A percentile compares a stretch with the other conserved stretches of the same genome.
Evolutionary conservation across 2,329 filamentous ascomycete genomes (phyloP).

Genomic region (Trichoderma atrobrunneum): DNA sequence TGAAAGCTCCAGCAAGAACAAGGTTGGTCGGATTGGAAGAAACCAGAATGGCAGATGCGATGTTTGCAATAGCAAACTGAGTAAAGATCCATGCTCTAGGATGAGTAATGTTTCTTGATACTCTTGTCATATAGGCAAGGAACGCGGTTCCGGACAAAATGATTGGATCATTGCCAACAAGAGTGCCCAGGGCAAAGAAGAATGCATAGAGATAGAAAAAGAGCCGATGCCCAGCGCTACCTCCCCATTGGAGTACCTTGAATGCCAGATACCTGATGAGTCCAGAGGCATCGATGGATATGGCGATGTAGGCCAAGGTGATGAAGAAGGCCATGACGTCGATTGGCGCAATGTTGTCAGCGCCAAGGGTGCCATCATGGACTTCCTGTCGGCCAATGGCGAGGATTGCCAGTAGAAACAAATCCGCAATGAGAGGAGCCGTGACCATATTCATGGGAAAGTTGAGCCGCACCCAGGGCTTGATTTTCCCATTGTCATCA

Average conservation of each 20-base stretch:
- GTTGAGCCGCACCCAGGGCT: conserved; percentile 47
- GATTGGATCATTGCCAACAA: conserved; percentile 73
- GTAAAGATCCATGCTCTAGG: conserved; percentile 71
- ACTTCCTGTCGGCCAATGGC: conserved; percentile 68
- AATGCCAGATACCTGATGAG: conserved; percentile 69
- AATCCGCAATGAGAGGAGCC: conserved; percentile 65
- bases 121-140: conserved; percentile 72
- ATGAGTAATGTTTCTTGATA: conserved; percentile 68
- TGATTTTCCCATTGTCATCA: conserved; percentile 30
- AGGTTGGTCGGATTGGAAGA: conserved; percentile 77
- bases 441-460: conserved; percentile 71
- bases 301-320: conserved; percentile 71
- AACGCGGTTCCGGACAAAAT: conserved; percentile 73
- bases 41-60: conserved; percentile 71
- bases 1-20: conserved; percentile 69
- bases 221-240: conserved; percentile 62
- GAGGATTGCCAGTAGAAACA: conserved; percentile 67
- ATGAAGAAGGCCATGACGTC: conserved; percentile 76
- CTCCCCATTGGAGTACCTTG: conserved; percentile 65
- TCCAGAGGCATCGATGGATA: conserved; percentile 73
- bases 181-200: conserved; percentile 65
- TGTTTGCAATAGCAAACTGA: conserved; percentile 71
- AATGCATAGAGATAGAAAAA: conserved; percentile 73
- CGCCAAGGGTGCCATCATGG: conserved; percentile 64
- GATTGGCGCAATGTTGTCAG: conserved; percentile 63